Evolutionary conservation across 2,329 filamentous ascomycete species (phyloP).

Genomic region (Pestalotiopsis sp.): DNA sequence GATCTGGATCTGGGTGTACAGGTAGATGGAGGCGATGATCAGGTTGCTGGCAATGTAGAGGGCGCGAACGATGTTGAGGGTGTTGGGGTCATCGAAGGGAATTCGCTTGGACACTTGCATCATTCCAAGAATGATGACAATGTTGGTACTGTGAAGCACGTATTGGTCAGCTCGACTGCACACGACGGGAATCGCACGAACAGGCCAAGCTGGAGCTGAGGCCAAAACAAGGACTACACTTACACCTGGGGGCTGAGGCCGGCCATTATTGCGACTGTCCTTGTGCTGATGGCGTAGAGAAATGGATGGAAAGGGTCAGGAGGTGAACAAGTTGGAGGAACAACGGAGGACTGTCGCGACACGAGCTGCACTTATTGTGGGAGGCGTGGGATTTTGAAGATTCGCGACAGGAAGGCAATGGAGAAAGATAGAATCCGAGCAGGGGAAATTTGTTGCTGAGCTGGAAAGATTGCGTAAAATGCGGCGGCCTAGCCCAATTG

Average conservation of each 20-base stretch:
- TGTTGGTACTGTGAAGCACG: conserved; percentile 70
- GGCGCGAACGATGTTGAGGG: conserved; percentile 59
- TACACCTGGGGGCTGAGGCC: conserved; percentile 66
- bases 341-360: conserved; percentile 13
- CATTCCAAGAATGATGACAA: conserved; percentile 94
- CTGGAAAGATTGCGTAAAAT: conserved; percentile 9
- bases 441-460: conserved; percentile 8
- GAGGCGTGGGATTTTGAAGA: not conserved
- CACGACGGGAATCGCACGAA: not conserved
- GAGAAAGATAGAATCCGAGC: conserved; percentile 20
- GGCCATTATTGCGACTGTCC: conserved; percentile 51
- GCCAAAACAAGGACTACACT: conserved; percentile 27
- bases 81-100: conserved; percentile 81
- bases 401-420: conserved; percentile 20
- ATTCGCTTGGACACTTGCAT: conserved; percentile 98
- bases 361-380: conserved; percentile 8
- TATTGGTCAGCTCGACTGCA: conserved; percentile 26
- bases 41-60: conserved; percentile 67
- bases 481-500: not conserved
- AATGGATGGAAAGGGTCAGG: not conserved
- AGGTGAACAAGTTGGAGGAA: conserved; percentile 10
- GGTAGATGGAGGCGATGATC: conserved; percentile 81
- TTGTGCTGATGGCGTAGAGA: conserved; percentile 10
- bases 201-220: not conserved
- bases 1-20: conserved; percentile 83